These are phyloP conservation scores for Basidiobolus meristosporus DNA, from an alignment of 371 early-diverging fungal genomes.

Conservation along the genomic window DNA sequence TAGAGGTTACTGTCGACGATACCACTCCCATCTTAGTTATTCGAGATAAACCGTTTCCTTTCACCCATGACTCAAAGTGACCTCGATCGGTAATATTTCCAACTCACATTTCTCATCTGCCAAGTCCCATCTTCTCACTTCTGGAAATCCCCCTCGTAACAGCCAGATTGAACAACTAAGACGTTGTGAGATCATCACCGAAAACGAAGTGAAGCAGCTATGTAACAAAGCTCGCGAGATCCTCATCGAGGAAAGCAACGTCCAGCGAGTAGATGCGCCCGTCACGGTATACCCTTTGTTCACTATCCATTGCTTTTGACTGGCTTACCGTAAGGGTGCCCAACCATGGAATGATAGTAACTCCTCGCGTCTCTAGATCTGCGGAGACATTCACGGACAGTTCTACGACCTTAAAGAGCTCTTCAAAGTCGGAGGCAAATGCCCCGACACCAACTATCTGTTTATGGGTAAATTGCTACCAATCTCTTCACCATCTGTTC, in stretches of 20 bases:
- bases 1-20: no score
- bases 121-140: background rate
- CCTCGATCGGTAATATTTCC: conserved; percentile 3
- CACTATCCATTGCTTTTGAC: background rate
- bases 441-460: conserved; percentile 93
- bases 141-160: conserved; percentile 2
- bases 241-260: conserved; percentile 87
- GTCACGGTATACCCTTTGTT: conserved; percentile 42
- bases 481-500: background rate
- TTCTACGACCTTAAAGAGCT: conserved; percentile 93
- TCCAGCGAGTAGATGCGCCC: conserved; percentile 89
- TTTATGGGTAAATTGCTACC: conserved; percentile 69
- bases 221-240: conserved; percentile 90
- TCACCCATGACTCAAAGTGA: conserved; percentile 3
- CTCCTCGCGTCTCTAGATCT: conserved; percentile 39
- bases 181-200: conserved; percentile 80
- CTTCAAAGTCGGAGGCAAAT: conserved; percentile 88
- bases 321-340: conserved; percentile 1
- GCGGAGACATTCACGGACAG: conserved; percentile 99
- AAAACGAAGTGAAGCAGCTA: conserved; percentile 79
- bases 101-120: background rate
- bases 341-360: background rate
- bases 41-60: no score
- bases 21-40: no score
- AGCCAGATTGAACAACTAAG: conserved; percentile 75